A percentile compares a stretch with the other conserved stretches of the same genome.
phyloP scores from a whole-genome alignment of 768 basidiomycete genomes.

The Filobasidium wieringae region DNA sequence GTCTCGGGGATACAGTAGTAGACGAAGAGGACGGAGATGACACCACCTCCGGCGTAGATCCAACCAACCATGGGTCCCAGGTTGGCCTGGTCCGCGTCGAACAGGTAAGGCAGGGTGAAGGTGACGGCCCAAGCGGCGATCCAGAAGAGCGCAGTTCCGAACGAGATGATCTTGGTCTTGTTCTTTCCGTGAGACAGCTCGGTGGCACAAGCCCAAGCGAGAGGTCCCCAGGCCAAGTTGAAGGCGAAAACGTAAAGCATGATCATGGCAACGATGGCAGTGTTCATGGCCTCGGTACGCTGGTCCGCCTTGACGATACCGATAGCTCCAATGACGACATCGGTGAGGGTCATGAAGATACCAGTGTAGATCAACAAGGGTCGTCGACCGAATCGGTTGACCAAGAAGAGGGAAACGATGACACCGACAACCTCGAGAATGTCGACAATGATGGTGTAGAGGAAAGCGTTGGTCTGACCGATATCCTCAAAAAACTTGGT shows the following conservation, averaged over 20 bases:
- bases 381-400: slow-evolving; percentile 33
- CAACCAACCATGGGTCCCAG: slow-evolving; percentile 36
- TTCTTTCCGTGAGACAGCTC: slow-evolving; percentile 32
- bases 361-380: slow-evolving; percentile 32
- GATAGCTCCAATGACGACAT: slow-evolving; percentile 32
- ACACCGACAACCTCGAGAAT: slow-evolving; percentile 29
- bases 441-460: slow-evolving; percentile 33
- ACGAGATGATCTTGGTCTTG: slow-evolving; percentile 33
- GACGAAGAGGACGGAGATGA: slow-evolving; percentile 28
- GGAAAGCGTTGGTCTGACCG: slow-evolving; percentile 27
- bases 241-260: slow-evolving; percentile 37
- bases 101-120: slow-evolving; percentile 39
- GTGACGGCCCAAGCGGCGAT: slow-evolving; percentile 36
- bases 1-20: slow-evolving; percentile 37
- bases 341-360: slow-evolving; percentile 32
- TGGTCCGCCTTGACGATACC: slow-evolving; percentile 19
- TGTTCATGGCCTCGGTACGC: slow-evolving; percentile 23
- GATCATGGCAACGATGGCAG: slow-evolving; percentile 36
- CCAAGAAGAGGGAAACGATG: slow-evolving; percentile 27
- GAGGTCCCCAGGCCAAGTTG: slow-evolving; percentile 34
- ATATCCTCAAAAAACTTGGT: slow-evolving; percentile 27
- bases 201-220: slow-evolving; percentile 15
- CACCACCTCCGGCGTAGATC: slow-evolving; percentile 25
- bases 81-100: slow-evolving; percentile 23
- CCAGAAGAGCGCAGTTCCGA: slow-evolving; percentile 40